Evolutionary conservation across 768 basidiomycete species (phyloP).

Genomic region (Strobilomyces confusus): DNA sequence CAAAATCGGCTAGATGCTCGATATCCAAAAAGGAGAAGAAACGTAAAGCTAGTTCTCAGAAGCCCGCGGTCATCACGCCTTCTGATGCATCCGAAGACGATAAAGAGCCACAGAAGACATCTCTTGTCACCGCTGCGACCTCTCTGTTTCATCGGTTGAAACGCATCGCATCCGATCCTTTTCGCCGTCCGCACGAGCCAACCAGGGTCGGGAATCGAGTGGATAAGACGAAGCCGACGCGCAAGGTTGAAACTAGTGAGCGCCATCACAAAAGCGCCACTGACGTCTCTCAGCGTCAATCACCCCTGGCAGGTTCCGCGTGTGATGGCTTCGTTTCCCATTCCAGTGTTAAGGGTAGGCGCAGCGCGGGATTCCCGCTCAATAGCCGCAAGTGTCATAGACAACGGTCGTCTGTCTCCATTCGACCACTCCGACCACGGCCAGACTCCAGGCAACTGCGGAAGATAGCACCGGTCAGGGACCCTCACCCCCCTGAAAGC

Average conservation of each 20-base stretch:
- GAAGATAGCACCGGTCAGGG: not conserved
- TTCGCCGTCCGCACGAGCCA: not conserved
- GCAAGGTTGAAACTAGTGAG: not conserved
- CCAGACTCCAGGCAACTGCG: not conserved
- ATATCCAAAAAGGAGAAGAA: constrained; percentile 11
- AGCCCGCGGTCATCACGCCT: constrained; percentile 11
- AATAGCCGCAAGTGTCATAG: not conserved
- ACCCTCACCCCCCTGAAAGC: not conserved
- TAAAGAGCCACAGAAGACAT: not conserved
- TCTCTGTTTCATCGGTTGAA: constrained; percentile 10
- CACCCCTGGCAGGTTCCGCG: not conserved
- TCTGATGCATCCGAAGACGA: constrained; percentile 26
- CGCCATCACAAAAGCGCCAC: not conserved
- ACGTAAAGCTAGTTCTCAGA: constrained; percentile 23
- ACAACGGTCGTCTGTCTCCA: not conserved
- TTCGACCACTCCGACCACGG: not conserved
- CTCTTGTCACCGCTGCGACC: not conserved
- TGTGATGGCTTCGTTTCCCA: not conserved
- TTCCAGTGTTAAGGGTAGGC: not conserved
- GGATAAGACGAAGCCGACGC: not conserved
- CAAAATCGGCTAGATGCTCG: not conserved
- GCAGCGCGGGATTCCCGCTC: not conserved
- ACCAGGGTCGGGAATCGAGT: not conserved
- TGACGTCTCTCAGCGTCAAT: not conserved
- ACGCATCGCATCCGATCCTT: constrained; percentile 6